Percentiles rank a stretch among this genome's conserved stretches.
These are phyloP conservation scores for Dryadomyces sulphureus DNA, from an alignment of 2,329 filamentous ascomycete genomes.

Conservation along the genomic window DNA sequence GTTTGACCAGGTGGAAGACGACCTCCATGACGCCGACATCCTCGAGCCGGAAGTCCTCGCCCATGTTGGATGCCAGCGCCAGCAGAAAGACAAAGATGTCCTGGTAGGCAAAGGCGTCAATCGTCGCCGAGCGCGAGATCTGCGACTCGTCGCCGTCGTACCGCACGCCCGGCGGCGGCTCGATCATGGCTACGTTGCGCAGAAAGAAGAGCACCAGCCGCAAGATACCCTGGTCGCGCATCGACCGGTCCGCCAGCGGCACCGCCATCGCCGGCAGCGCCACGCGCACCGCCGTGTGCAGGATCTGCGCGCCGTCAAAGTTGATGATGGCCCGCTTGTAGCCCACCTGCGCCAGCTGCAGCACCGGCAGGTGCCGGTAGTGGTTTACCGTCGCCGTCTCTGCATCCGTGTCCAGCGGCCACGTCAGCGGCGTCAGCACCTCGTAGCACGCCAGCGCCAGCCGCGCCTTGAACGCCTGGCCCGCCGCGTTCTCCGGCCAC, in stretches of 20 bases:
- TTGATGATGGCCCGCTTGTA: constrained; percentile 87
- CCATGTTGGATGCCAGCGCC: constrained; percentile 82
- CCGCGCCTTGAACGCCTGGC: constrained; percentile 62
- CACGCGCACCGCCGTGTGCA: constrained; percentile 67
- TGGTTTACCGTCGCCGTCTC: constrained; percentile 84
- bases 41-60: constrained; percentile 80
- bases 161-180: constrained; percentile 54
- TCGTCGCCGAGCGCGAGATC: constrained; percentile 72
- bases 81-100: constrained; percentile 78
- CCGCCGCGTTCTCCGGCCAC: constrained; percentile 60
- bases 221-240: constrained; percentile 81
- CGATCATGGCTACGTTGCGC: constrained; percentile 76
- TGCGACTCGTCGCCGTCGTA: constrained; percentile 83
- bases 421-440: constrained; percentile 81
- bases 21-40: constrained; percentile 85
- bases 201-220: constrained; percentile 81
- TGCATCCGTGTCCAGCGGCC: constrained; percentile 71
- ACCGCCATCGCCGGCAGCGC: constrained; percentile 77
- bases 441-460: constrained; percentile 79
- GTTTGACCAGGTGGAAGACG: constrained; percentile 83
- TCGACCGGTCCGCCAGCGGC: constrained; percentile 57
- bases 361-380: constrained; percentile 76
- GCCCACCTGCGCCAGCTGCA: constrained; percentile 72
- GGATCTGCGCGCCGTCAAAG: constrained; percentile 59
- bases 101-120: constrained; percentile 80